phyloP scores from a whole-genome alignment of 139 green algal species.

The Chlamydomonas incerta region DNA sequence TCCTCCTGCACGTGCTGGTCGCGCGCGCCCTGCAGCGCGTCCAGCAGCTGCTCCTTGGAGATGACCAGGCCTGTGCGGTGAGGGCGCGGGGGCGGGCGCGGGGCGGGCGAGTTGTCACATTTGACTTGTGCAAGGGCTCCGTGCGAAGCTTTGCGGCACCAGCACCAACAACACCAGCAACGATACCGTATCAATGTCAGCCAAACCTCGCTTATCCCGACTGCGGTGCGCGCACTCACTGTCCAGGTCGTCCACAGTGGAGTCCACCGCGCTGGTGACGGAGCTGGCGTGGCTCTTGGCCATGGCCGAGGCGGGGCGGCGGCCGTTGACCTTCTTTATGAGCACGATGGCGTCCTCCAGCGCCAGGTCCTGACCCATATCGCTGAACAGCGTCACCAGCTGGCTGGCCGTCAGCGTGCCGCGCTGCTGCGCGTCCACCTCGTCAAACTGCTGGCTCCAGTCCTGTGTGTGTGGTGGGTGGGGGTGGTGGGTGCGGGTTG shows the following conservation, averaged over 20 bases:
- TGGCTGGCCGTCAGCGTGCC: neutral
- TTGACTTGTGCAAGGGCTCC: no score
- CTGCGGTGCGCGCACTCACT: no score
- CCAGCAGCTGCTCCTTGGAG: slow-evolving; percentile 29
- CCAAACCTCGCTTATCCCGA: no score
- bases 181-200: no score
- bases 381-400: slow-evolving; percentile 43
- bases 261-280: neutral
- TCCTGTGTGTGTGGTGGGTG: no score
- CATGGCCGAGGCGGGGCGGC: slow-evolving; percentile 5
- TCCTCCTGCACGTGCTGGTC: neutral
- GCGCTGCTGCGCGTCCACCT: neutral
- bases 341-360: slow-evolving; percentile 34
- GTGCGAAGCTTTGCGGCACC: no score
- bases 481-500: neutral
- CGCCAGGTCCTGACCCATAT: neutral
- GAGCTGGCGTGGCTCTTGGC: neutral
- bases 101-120: no score
- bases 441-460: neutral
- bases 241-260: neutral
- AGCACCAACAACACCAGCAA: no score
- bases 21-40: slow-evolving; percentile 5
- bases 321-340: slow-evolving; percentile 21
- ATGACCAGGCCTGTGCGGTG: slow-evolving; percentile 2
- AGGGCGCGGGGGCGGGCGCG: no score